Base-by-base conservation (phyloP, 129 eudicot genomes). In the Logfia minima region DNA sequence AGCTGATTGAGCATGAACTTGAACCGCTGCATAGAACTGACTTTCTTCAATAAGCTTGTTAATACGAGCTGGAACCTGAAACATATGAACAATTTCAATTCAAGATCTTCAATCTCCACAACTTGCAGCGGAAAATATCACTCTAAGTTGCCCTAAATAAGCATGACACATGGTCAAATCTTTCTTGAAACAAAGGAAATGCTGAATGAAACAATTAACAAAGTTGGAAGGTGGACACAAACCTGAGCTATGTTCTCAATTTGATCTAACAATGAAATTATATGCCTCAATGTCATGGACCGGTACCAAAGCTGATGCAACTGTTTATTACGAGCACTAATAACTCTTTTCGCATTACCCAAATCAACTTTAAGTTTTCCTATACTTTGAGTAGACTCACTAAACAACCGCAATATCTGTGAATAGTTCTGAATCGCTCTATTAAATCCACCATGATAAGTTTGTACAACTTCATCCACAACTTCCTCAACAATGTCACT, bases 341-440 rank as follows among this genome's bases (percentile, higher is more conserved):
- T 91, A 43, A 86, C 87, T 71, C 66, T 91, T 83, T 95, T 95
- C 21, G 99, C 97, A 52, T 88, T 92, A 3, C 90, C 90, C 79
- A 95, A 82, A 82, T 95, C 99, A 77, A 76, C 86, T 86, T 91
- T 95, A 74, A 95, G 83, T 22, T 81, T 89, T 3, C 87, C 92
- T 53, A 95, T 79, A 68, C 91, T 86, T 72, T 91, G 82, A 58
- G 99, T 84, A 72, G 99, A 95, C 89, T 91, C 99, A 55, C 99
- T 95, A 73, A 95, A 95, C 66, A 95, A 85, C 85, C 97, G 89
- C 81, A 95, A 86, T 77, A 95, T 95, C 92, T 91, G 96, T 60
- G 99, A 95, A 84, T 95, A 95, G 79, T 95, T 95, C 85, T 95
- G 99, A 75, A 95, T 95, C 2, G 99, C 99, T 82, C 92, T 91